These are phyloP conservation scores for Austroboletus eburneus DNA, from an alignment of 768 basidiomycete genomes.

Conservation along the genomic window DNA sequence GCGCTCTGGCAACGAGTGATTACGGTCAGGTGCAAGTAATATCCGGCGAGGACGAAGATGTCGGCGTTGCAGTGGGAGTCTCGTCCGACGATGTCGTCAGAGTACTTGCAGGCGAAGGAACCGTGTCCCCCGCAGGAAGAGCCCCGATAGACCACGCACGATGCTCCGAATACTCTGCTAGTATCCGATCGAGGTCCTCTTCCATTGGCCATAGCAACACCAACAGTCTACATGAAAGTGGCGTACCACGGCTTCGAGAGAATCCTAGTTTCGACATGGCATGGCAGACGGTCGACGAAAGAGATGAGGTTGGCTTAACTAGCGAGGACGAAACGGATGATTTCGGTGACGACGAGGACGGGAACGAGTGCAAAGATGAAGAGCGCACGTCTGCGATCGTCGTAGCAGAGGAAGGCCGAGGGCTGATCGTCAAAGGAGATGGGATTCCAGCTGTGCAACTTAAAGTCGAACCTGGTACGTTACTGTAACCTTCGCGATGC, in stretches of 20 bases:
- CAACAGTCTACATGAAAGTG: slow-evolving; percentile 39
- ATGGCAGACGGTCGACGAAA: slow-evolving; percentile 72
- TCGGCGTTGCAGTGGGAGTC: slow-evolving; percentile 51
- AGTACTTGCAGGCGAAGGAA: slow-evolving; percentile 52
- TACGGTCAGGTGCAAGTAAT: slow-evolving; percentile 63
- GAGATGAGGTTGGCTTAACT: slow-evolving; percentile 57
- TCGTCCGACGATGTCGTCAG: slow-evolving; percentile 63
- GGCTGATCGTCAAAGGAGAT: slow-evolving; percentile 75
- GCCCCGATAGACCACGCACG: slow-evolving; percentile 58
- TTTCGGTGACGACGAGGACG: slow-evolving; percentile 49
- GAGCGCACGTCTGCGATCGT: slow-evolving; percentile 75
- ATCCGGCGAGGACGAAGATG: slow-evolving; percentile 54
- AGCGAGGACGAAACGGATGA: slow-evolving; percentile 53
- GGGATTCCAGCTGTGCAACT: slow-evolving; percentile 57
- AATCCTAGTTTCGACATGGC: slow-evolving; percentile 74
- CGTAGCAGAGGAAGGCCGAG: slow-evolving; percentile 79
- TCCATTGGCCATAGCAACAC: slow-evolving; percentile 50
- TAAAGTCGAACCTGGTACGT: slow-evolving; percentile 69
- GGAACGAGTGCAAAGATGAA: slow-evolving; percentile 49
- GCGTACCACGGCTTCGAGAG: slow-evolving; percentile 46
- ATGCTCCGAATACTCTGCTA: slow-evolving; percentile 72
- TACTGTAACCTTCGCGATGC: not conserved
- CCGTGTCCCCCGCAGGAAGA: slow-evolving; percentile 42
- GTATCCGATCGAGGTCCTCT: slow-evolving; percentile 66
- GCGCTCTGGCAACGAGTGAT: slow-evolving; percentile 56